Evolutionary conservation across 2,329 filamentous ascomycete species (phyloP), one percentile per base, ranked within the genome.

Genomic region (Penicillium sp.): DNA sequence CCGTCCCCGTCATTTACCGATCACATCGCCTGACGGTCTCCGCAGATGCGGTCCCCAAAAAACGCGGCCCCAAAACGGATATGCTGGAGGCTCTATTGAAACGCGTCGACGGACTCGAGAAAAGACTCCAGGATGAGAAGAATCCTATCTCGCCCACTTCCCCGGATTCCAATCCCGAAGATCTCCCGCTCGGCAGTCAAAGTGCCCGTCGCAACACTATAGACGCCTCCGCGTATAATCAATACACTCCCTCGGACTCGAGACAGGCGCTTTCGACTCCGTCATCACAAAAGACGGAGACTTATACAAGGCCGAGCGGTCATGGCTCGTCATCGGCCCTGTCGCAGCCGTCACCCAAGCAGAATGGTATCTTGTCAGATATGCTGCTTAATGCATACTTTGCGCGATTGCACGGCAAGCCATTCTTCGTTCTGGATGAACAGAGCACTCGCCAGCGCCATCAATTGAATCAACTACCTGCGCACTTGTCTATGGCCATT

Each of bases 31-130:
- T 44, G 56, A 92, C 50, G 38, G 46, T 38, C 39, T 24, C n/a
- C 20, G 27, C 48, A 70, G 90, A 95, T 76, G 90, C 90, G 24
- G 84, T 94, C 16, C 90, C 90, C 0, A 95, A 95, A 74, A 95
- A 95, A 70, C 81, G 90, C 68, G 90, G 90, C 0, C 90, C 90
- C 2, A 95, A 95, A 73, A 95, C 90, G 25, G 90, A 95, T 68
- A 89, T 95, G 4, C 77, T 95, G 28, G 90, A 95, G 69, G 89
- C 90, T 1, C 76, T 95, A 8, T 68, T 95, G 53, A 95, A 92
- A 71, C 82, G 90, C 47, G 90, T 95, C 2, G 90, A 95, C 68
- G 90, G 90, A 1, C 76, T 95, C 45, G 90, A 95, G 69, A 89
- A 88, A 65, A 84, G 86, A 56, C 77, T 95, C 35, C 89, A 90